phyloP scores from a whole-genome alignment of 192 early-diverging fungal genomes.

The Chytriomyces hyalinus region DNA sequence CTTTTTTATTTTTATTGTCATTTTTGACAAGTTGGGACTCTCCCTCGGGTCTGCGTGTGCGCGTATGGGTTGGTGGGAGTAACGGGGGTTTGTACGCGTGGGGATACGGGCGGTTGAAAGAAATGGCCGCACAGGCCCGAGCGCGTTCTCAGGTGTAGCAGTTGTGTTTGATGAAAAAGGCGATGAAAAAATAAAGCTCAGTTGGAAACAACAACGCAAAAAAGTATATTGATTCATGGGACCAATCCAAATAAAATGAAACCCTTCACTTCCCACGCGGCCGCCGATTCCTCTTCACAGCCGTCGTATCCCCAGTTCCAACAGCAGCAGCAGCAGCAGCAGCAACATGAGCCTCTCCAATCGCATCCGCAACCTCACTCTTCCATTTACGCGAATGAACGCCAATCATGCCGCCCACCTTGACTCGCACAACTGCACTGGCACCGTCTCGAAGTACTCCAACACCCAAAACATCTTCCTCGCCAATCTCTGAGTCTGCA shows the following conservation, averaged over 20 bases:
- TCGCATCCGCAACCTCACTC: slow-evolving; percentile 1
- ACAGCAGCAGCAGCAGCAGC: slow-evolving; percentile 1
- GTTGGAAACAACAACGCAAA: too few species aligned
- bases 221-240: too few species aligned
- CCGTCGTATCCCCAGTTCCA: not conserved
- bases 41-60: too few species aligned
- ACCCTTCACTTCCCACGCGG: slow-evolving; percentile 14
- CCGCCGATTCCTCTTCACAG: not conserved
- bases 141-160: not conserved
- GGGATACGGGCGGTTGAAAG: not conserved
- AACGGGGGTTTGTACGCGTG: too few species aligned
- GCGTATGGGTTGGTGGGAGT: not conserved
- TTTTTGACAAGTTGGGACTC: too few species aligned
- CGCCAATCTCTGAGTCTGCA: not conserved
- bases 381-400: slow-evolving; percentile 15
- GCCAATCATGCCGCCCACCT: slow-evolving; percentile 19
- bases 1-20: not conserved
- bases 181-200: too few species aligned
- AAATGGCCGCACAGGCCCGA: not conserved
- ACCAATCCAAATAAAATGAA: slow-evolving; percentile 2
- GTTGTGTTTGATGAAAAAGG: too few species aligned
- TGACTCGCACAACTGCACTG: slow-evolving; percentile 12
- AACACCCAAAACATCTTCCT: slow-evolving; percentile 2
- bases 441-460: slow-evolving; percentile 10
- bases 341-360: not conserved